Evolutionary conservation across 2,329 filamentous ascomycete genomes (phyloP), one percentile per base, ranked within the genome.

Genomic region (Hypoxylon sp.): DNA sequence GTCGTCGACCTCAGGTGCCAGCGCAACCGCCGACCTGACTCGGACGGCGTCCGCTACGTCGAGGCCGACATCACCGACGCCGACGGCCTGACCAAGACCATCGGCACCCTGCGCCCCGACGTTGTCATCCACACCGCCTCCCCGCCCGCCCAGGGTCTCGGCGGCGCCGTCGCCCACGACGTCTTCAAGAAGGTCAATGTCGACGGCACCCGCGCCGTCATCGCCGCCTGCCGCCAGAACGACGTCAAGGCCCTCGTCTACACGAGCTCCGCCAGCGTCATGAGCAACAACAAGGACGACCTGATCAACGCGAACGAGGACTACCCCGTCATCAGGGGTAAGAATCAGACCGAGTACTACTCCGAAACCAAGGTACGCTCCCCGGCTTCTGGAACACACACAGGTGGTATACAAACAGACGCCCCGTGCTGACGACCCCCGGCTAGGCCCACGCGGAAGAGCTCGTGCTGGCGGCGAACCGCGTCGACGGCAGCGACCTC

Each of bases 61-160:
- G 87, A 92, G 67, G 89, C 86, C 72, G 90, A 94, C 75, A 92
- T 95, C 72, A 92, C 90, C 51, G 86, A 90, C 62, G 71, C 78
- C 15, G 79, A 80, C 51, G 81, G 81, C 60, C 81, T 95, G 62
- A 73, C 83, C 35, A 78, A 81, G 31, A 77, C 91, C 40, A 87
- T 98, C 68, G 74, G 81, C 26, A 79, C 85, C 62, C 81, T 87
- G 51, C 84, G 83, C 68, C 93, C 94, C 17, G 87, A 92, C 71
- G 85, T 96, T 11, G 91, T 99, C 48, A 88, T 98, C 69, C 94
- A 99, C 76, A 96, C 93, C 2, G 95, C 94, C 17, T 91, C 88
- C 27, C 90, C 91, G 33, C 75, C 81, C 20, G 81, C 79, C 57
- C 82, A 84, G 72, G 78, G 83, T 76, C 74, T 74, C 69, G 69